A percentile compares a stretch with the other conserved stretches of the same genome.
Evolutionary conservation across 345 rosid species (phyloP).

Genomic region (Lenwebbia sp.): DNA sequence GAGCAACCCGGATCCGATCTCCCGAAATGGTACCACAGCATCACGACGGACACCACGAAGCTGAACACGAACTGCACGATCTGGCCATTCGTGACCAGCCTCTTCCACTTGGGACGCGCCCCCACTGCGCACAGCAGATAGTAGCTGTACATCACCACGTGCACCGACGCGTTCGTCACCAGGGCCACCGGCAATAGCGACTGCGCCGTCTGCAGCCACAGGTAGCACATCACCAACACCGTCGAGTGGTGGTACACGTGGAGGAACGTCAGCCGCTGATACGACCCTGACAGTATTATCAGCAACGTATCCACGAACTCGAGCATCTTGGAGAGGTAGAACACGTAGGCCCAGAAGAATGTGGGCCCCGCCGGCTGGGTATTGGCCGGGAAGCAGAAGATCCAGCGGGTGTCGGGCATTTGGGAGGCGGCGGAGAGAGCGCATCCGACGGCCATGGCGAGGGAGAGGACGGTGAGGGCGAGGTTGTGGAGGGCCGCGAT

Average conservation of each 20-base stretch:
- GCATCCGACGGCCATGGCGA: slow-evolving; percentile 65
- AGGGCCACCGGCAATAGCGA: slow-evolving; percentile 43
- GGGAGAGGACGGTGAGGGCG: slow-evolving; percentile 45
- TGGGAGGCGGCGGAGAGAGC: slow-evolving; percentile 31
- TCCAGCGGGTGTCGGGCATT: slow-evolving; percentile 13
- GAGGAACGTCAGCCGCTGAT: slow-evolving; percentile 42
- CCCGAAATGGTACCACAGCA: slow-evolving; percentile 34
- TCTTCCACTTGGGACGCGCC: slow-evolving; percentile 53
- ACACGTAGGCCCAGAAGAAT: slow-evolving; percentile 62
- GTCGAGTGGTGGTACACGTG: slow-evolving; percentile 69
- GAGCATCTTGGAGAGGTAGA: slow-evolving; percentile 52
- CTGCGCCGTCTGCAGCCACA: slow-evolving; percentile 31
- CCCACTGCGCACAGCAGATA: slow-evolving; percentile 38
- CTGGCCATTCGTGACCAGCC: slow-evolving; percentile 48
- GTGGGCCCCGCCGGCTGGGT: slow-evolving; percentile 40
- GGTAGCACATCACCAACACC: slow-evolving; percentile 49
- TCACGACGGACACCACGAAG: slow-evolving; percentile 22
- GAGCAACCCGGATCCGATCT: slow-evolving; percentile 34
- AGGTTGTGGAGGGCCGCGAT: slow-evolving; percentile 71
- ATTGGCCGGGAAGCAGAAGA: slow-evolving; percentile 39
- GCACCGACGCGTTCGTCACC: slow-evolving; percentile 43
- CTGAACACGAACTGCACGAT: slow-evolving; percentile 47
- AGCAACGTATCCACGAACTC: slow-evolving; percentile 53
- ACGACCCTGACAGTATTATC: slow-evolving; percentile 31
- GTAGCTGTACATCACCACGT: slow-evolving; percentile 55